Evolutionary conservation across 148 eudicot genomes (phyloP).

Genomic region (Chenopodium suecicum): DNA sequence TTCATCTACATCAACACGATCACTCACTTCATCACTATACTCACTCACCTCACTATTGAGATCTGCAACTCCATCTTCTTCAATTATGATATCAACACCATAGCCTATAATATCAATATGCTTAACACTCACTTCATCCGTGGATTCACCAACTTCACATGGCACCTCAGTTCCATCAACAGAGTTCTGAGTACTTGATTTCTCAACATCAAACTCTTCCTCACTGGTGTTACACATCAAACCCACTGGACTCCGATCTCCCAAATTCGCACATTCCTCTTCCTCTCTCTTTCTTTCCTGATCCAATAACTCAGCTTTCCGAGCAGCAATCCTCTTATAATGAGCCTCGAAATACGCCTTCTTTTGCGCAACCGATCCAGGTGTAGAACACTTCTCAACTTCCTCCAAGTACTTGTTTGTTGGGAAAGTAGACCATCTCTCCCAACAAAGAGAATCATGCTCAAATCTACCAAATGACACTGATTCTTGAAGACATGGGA

Average conservation of each 20-base stretch:
- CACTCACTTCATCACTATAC: slow-evolving; percentile 2
- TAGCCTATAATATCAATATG: slow-evolving; percentile 24
- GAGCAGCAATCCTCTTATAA: slow-evolving; percentile 84
- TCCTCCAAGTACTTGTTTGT: slow-evolving; percentile 92
- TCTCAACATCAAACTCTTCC: slow-evolving; percentile 25
- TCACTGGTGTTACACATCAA: slow-evolving; percentile 6
- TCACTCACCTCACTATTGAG: slow-evolving; percentile 9
- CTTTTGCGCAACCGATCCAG: slow-evolving; percentile 97
- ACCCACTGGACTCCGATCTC: slow-evolving; percentile 20
- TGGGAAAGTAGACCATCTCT: slow-evolving; percentile 93
- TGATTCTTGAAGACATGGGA: slow-evolving; percentile 52
- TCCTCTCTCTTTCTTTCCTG: slow-evolving; percentile 46
- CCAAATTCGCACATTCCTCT: slow-evolving; percentile 22
- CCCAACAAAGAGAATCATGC: slow-evolving; percentile 89
- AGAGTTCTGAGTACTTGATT: neutral
- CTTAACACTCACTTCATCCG: slow-evolving; percentile 19
- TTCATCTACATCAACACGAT: neutral
- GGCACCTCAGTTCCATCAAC: slow-evolving; percentile 22
- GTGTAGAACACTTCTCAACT: slow-evolving; percentile 81
- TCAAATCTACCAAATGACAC: slow-evolving; percentile 94
- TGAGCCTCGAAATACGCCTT: slow-evolving; percentile 96
- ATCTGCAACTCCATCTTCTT: slow-evolving; percentile 11
- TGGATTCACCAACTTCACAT: slow-evolving; percentile 13
- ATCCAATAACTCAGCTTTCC: slow-evolving; percentile 57
- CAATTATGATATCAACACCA: slow-evolving; percentile 19